A percentile compares a stretch with the other conserved stretches of the same genome.
Evolutionary conservation across 768 basidiomycete genomes (phyloP).

Genomic region (Tricholoma sp.): DNA sequence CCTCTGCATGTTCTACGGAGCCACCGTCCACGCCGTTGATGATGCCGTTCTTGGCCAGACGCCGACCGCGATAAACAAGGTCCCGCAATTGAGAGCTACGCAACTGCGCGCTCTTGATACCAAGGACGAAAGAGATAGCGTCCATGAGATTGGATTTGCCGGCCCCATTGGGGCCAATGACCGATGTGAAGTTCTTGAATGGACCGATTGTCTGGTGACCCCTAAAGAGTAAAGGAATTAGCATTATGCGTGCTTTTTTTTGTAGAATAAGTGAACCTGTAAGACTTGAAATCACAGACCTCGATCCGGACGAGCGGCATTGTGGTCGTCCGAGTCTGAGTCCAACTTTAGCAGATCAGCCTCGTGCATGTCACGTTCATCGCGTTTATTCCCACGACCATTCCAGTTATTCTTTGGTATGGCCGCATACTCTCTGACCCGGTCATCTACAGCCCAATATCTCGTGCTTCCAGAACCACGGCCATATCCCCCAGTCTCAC

Average conservation of each 20-base stretch:
- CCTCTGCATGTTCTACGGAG: conserved; percentile 23
- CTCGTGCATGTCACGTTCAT: background rate
- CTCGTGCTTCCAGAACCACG: too few relatives aligned
- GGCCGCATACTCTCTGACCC: too few relatives aligned
- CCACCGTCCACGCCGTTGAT: conserved; percentile 31
- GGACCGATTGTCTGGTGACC: conserved; percentile 86
- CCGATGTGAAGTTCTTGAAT: conserved; percentile 89
- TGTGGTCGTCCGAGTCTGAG: background rate
- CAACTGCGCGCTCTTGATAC: conserved; percentile 90
- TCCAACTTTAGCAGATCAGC: background rate
- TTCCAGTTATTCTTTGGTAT: too few relatives aligned
- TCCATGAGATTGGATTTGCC: conserved; percentile 99
- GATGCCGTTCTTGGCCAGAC: conserved; percentile 45
- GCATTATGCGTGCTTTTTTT: conserved; percentile 6
- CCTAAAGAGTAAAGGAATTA: conserved; percentile 25
- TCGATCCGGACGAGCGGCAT: conserved; percentile 88
- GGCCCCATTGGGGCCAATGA: conserved; percentile 98
- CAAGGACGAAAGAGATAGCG: conserved; percentile 97
- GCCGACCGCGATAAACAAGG: conserved; percentile 87
- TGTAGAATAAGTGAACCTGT: conserved; percentile 42
- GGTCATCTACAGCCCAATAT: too few relatives aligned
- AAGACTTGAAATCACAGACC: conserved; percentile 96
- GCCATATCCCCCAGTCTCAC: too few relatives aligned
- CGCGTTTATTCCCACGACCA: conserved; percentile 1
- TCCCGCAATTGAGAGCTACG: conserved; percentile 93